Conservation (phyloP, 768 basidiomycete species). For the Cystofilobasidium capitatum region DNA sequence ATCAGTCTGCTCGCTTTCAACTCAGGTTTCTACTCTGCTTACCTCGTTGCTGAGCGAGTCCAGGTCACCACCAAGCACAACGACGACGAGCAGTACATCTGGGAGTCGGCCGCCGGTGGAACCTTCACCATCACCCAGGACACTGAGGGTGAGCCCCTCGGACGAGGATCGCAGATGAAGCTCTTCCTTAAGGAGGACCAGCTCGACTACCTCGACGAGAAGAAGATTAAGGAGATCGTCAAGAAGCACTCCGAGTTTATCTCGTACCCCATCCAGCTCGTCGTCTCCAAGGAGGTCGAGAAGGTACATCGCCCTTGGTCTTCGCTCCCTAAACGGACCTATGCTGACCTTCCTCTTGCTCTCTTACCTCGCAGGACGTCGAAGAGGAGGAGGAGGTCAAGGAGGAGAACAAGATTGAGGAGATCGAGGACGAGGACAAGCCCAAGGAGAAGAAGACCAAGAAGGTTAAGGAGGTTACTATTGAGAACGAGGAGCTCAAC, state of each 20-base stretch:
- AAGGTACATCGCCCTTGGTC: constrained; percentile 53
- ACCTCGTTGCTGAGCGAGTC: constrained; percentile 96
- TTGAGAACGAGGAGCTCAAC: constrained; percentile 95
- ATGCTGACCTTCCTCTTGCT: not conserved
- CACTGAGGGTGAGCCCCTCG: constrained; percentile 76
- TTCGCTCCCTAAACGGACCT: not conserved
- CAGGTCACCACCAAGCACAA: constrained; percentile 99
- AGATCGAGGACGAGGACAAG: constrained; percentile 61
- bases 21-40: constrained; percentile 82
- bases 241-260: constrained; percentile 99
- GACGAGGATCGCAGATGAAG: constrained; percentile 85
- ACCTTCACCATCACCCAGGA: constrained; percentile 98
- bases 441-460: constrained; percentile 85
- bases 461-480: constrained; percentile 75
- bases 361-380: constrained; percentile 29
- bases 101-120: constrained; percentile 99
- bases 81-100: constrained; percentile 99
- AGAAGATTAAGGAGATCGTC: constrained; percentile 97
- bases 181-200: constrained; percentile 97
- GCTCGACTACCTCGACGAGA: constrained; percentile 97
- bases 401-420: constrained; percentile 46
- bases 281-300: constrained; percentile 98
- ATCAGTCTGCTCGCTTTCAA: not conserved
- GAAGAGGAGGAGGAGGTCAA: constrained; percentile 79
- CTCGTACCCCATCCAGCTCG: constrained; percentile 97